A percentile compares a stretch with the other conserved stretches of the same genome.
These are phyloP conservation scores for Pestalotiopsis fici DNA, from an alignment of 2,329 filamentous ascomycete genomes.

Conservation along the genomic window DNA sequence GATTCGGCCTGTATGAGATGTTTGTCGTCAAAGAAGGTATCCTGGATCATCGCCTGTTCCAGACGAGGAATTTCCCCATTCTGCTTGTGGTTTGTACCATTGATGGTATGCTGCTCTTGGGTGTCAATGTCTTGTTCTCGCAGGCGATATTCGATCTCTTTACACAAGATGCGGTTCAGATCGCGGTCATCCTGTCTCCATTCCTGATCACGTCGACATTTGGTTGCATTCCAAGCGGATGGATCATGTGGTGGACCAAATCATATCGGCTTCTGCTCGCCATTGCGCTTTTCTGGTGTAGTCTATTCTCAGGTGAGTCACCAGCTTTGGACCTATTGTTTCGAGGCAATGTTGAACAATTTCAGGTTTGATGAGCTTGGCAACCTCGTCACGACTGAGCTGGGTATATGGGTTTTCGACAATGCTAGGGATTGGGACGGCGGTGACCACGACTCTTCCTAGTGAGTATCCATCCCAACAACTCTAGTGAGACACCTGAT, in stretches of 20 bases:
- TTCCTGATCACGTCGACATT: neutral
- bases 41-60: conserved; percentile 1
- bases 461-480: neutral
- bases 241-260: neutral
- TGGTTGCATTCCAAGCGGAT: conserved; percentile 3
- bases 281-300: conserved; percentile 3
- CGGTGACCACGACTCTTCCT: conserved; percentile 4
- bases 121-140: conserved; percentile 4
- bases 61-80: conserved; percentile 5
- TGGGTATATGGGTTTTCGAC: conserved; percentile 6
- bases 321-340: neutral
- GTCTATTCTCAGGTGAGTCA: conserved; percentile 4
- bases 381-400: neutral
- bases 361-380: neutral
- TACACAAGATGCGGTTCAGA: neutral
- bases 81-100: neutral
- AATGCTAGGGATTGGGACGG: neutral
- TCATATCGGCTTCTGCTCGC: neutral
- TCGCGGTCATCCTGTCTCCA: neutral
- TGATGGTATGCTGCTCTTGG: conserved; percentile 5
- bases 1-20: neutral
- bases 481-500: too few relatives aligned
- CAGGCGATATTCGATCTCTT: conserved; percentile 5
- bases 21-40: conserved; percentile 7
- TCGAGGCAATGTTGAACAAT: neutral